phyloP scores from a whole-genome alignment of 257 asterid species.

The Penstemon barbatus region DNA sequence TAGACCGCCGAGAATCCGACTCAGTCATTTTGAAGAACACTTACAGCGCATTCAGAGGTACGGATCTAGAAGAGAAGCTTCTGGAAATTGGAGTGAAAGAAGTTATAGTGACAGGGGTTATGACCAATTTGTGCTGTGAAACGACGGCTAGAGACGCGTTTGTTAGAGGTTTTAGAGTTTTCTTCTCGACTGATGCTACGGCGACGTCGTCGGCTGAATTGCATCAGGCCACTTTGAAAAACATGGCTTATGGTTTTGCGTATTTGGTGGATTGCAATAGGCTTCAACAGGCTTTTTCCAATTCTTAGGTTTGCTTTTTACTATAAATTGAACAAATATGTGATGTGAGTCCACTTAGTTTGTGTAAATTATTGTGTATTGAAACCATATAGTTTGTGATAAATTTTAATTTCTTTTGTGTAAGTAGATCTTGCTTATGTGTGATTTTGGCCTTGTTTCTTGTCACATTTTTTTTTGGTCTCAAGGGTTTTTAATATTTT shows the following conservation, averaged over 20 bases:
- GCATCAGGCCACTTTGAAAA: constrained; percentile 71
- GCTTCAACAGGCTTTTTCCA: constrained; percentile 45
- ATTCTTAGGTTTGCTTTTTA: constrained; percentile 17
- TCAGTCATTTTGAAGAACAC: constrained; percentile 59
- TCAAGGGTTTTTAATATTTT: too few relatives aligned
- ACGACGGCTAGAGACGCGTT: constrained; percentile 82
- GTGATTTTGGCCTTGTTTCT: too few relatives aligned
- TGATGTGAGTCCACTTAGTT: neutral
- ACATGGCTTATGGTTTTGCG: constrained; percentile 78
- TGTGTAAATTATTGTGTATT: neutral
- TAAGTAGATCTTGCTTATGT: too few relatives aligned
- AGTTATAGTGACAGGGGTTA: constrained; percentile 75
- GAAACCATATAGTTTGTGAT: neutral
- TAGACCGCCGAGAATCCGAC: constrained; percentile 42
- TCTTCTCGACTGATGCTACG: constrained; percentile 76
- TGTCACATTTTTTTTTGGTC: too few relatives aligned
- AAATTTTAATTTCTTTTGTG: too few relatives aligned
- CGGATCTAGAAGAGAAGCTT: constrained; percentile 60
- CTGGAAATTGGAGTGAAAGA: constrained; percentile 58
- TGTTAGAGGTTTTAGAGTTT: constrained; percentile 62
- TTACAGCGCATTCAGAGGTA: constrained; percentile 69
- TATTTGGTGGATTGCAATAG: constrained; percentile 58
- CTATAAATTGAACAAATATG: neutral
- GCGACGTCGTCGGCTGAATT: constrained; percentile 61
- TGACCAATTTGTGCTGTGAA: constrained; percentile 81